Base-by-base conservation (phyloP, 208 protist species). In the Tritrichomonas foetus region DNA sequence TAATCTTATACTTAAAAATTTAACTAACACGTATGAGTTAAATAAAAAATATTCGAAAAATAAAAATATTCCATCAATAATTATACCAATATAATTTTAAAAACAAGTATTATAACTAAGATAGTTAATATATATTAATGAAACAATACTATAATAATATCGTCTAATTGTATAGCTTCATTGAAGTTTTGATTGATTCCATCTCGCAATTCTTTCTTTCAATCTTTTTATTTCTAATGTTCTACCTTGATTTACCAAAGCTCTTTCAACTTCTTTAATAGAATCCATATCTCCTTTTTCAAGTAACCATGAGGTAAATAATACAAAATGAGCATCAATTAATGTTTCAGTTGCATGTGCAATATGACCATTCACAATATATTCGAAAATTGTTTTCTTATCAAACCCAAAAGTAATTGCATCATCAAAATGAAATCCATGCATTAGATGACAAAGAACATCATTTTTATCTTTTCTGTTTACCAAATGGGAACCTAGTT, bases 171-270 rank as follows among this genome's bases (percentile, higher is more conserved):
- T n/a, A n/a, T n/a, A n/a, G n/a, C n/a, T n/a, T n/a, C n/a, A n/a
- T n/a, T n/a, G n/a, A 61, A 61, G 5, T 16, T 61, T 61, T 61
- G 53, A 5, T 61, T 61, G 16, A 22, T 61, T 22, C 53, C 5
- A 61, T 61, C 57, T 89, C 9, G 47, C 47, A 57, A 89, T 57
- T 39, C 78, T 89, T 57, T 89, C 78, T 5, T 89, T 89, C 78
- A 89, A 57, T 89, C 78, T 53, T 36, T 89, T 89, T 9, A 57
- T 39, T 57, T 89, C 78, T 39, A 44, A 39, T 57, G 78, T 89
- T 89, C 78, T 89, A 57, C 78, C 78, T 57, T 89, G 78, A 8
- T 89, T 49, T 8, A 16, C 16, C 25, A 89, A 57, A 8, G 30
- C 20, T 9, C 57, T 5, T 49, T 89, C 22, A 9, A 89, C 78